Percentiles rank a stretch among this genome's conserved stretches.
Evolutionary conservation across 129 eudicot genomes (phyloP).

Genomic region (Deinandra increscens): DNA sequence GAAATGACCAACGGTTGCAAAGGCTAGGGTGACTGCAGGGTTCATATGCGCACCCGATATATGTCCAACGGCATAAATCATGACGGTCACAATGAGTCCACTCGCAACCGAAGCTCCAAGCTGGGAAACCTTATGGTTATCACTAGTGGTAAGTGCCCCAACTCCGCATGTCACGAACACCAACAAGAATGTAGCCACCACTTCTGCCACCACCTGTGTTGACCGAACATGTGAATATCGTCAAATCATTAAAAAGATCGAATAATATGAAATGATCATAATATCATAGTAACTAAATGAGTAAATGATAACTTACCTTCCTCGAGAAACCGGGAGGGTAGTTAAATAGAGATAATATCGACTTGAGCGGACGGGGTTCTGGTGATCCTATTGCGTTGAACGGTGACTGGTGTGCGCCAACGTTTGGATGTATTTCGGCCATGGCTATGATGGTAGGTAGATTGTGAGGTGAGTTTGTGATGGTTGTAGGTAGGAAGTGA

Average conservation of each 20-base stretch:
- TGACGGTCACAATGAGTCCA: conserved; percentile 80
- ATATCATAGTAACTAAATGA: too few relatives aligned
- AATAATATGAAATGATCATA: neutral
- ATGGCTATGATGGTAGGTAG: neutral
- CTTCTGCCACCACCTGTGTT: conserved; percentile 72
- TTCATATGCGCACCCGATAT: conserved; percentile 95
- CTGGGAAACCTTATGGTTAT: conserved; percentile 48
- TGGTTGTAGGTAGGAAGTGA: conserved; percentile 16
- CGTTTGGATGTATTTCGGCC: conserved; percentile 1
- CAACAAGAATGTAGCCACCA: conserved; percentile 67
- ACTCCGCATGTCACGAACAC: conserved; percentile 86
- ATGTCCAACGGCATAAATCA: conserved; percentile 95
- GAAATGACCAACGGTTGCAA: conserved; percentile 63
- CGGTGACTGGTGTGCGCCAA: neutral
- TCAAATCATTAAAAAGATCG: neutral
- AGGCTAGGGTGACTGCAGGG: conserved; percentile 92
- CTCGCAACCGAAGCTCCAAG: conserved; percentile 81
- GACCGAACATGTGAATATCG: neutral
- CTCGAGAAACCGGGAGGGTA: conserved; percentile 25
- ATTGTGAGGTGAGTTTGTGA: neutral
- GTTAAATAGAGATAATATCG: neutral
- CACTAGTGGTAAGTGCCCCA: conserved; percentile 46
- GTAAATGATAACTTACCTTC: too few relatives aligned
- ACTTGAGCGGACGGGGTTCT: conserved; percentile 8
- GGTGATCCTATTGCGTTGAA: neutral